Base-by-base conservation (phyloP, 1,284 basidiomycete genomes). In the Earliella scabrosa region DNA sequence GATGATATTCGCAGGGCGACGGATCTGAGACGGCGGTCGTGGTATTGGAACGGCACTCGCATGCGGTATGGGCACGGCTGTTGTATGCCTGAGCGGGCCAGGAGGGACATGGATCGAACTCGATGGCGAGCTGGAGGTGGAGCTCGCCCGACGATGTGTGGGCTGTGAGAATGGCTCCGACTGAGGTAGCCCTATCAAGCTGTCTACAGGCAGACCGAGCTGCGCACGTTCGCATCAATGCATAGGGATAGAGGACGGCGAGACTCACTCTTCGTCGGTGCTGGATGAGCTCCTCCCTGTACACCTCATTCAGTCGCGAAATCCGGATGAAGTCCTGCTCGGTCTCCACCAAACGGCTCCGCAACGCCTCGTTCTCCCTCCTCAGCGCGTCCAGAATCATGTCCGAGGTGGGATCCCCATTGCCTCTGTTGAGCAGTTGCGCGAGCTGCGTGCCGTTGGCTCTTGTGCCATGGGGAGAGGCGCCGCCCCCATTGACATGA, bases 211-310 rank as follows among this genome's bases (percentile, higher is more conserved):
- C 45, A 90, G 68, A 23, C 88, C 88, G 23, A 90, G 76, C 90
- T 92, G 50, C 21, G 14, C 4, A 55, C 31, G 1, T 34, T 57
- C 35, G 54, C 50, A 34, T 36, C 20, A 29, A n/a, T n/a, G n/a
- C n/a, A n/a, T n/a, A n/a, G n/a, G n/a, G 14, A 50, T 38, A 36
- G 56, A 45, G 32, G 11, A 7, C 45, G 43, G 7, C n/a, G n/a
- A n/a, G 7, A 80, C 89, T 73, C 70, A 92, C 90, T 69, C 89
- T 75, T 65, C 84, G 75, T 54, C 91, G 74, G 68, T 90, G 84
- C 41, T 90, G 85, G 56, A 93, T 86, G 56, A 93, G 72, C 70
- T 93, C 90, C 70, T 92, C 89, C 29, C 90, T 77, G 66, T 92
- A 93, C 3, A 91, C 80, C 64, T 93, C 90, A 60, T 92, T 92